These are phyloP conservation scores for Coemansia biformis DNA, from an alignment of 192 early-diverging fungal species.

Conservation along the genomic window DNA sequence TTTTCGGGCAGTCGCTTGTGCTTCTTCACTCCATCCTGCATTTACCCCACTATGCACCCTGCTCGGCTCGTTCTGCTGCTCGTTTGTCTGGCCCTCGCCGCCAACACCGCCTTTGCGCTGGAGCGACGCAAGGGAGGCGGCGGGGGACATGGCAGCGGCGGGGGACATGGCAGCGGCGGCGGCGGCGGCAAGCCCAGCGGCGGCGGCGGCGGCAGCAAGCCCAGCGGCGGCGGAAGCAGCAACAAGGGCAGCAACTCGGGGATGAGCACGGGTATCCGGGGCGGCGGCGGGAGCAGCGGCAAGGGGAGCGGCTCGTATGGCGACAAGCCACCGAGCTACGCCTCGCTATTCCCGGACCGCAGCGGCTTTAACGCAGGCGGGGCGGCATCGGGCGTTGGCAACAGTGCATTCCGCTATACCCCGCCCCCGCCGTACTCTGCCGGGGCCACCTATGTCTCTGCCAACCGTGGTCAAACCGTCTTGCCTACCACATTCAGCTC, in stretches of 20 bases:
- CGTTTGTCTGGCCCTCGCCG: no score
- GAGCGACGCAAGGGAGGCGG: slow-evolving; percentile 19
- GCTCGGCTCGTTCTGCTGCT: not conserved
- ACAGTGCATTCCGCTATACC: slow-evolving; percentile 15
- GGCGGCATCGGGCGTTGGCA: slow-evolving; percentile 16
- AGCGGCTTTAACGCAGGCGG: slow-evolving; percentile 33
- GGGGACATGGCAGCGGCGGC: slow-evolving; percentile 2
- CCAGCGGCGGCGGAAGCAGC: slow-evolving; percentile 6
- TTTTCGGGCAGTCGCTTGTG: no score
- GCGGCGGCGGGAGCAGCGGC: slow-evolving; percentile 33
- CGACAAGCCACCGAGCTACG: slow-evolving; percentile 43
- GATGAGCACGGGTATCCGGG: slow-evolving; percentile 6
- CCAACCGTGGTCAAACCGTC: slow-evolving; percentile 32
- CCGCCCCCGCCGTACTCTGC: slow-evolving; percentile 42
- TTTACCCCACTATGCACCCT: not conserved
- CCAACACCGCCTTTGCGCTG: not conserved
- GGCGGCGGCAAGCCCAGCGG: slow-evolving; percentile 7
- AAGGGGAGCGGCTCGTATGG: slow-evolving; percentile 28
- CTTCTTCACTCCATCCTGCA: no score
- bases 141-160: slow-evolving; percentile 1
- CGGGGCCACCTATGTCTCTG: slow-evolving; percentile 19
- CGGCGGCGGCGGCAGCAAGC: slow-evolving; percentile 6
- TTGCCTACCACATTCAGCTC: slow-evolving; percentile 13
- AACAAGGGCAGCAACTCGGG: slow-evolving; percentile 7
- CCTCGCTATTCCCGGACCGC: slow-evolving; percentile 30